Conservation (phyloP, 345 rosid species). For the Gossypium herbaceum region DNA sequence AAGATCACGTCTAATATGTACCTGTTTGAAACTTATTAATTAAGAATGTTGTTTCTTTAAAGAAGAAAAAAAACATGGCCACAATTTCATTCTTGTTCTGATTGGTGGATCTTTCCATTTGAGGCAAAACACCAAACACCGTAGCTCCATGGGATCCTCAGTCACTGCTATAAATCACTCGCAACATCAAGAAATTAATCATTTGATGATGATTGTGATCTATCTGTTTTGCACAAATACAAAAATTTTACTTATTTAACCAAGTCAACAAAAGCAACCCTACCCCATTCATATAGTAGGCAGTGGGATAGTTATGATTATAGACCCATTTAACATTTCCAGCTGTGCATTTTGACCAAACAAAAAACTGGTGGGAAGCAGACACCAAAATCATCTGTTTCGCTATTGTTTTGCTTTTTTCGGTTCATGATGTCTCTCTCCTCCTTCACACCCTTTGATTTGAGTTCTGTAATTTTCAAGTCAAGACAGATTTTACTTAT, state of each 20-base stretch:
- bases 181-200: too few species aligned
- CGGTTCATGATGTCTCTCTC: background rate
- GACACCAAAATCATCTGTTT: background rate
- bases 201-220: background rate
- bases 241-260: too few species aligned
- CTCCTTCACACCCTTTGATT: background rate
- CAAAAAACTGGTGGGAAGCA: background rate
- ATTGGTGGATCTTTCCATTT: too few species aligned
- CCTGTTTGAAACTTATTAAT: too few species aligned
- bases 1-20: too few species aligned
- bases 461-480: background rate
- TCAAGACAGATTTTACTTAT: background rate
- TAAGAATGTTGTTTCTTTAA: too few species aligned
- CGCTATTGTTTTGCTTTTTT: background rate
- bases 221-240: background rate
- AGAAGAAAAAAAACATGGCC: too few species aligned
- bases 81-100: too few species aligned
- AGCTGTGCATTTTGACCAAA: background rate
- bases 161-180: too few species aligned
- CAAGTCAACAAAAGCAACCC: too few species aligned
- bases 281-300: background rate
- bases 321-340: constrained; percentile 8
- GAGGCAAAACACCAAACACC: too few species aligned
- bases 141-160: too few species aligned
- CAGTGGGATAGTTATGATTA: constrained; percentile 5